phyloP scores from a whole-genome alignment of 768 basidiomycete genomes.

The Leccinum longicurvipes region DNA sequence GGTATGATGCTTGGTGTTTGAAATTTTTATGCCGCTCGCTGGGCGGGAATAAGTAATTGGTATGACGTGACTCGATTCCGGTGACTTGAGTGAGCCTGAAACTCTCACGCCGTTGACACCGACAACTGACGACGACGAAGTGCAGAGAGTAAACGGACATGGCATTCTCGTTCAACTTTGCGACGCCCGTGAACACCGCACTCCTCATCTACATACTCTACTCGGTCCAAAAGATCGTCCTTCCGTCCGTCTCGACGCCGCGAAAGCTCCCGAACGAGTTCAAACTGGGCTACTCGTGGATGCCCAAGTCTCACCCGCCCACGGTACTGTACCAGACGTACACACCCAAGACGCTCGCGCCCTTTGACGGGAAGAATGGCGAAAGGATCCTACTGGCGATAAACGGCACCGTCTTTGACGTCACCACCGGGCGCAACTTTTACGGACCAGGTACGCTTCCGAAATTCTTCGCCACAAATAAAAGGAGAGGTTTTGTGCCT shows the following conservation, averaged over 20 bases:
- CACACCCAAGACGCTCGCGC: conserved; percentile 71
- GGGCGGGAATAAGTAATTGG: too few species aligned
- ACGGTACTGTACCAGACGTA: conserved; percentile 75
- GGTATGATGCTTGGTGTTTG: too few species aligned
- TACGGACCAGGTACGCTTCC: conserved; percentile 82
- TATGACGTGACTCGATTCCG: too few species aligned
- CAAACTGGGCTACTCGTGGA: conserved; percentile 87
- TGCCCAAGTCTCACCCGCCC: conserved; percentile 79
- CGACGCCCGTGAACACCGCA: conserved; percentile 78
- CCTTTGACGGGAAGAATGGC: conserved; percentile 61
- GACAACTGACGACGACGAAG: too few species aligned
- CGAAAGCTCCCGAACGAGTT: conserved; percentile 61
- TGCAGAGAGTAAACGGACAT: too few species aligned
- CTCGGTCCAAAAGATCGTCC: conserved; percentile 67
- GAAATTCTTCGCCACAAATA: neutral
- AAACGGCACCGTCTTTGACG: conserved; percentile 87
- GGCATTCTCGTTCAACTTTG: conserved; percentile 45
- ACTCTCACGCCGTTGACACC: too few species aligned
- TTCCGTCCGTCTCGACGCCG: conserved; percentile 58
- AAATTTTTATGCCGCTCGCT: too few species aligned
- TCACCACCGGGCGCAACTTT: conserved; percentile 83
- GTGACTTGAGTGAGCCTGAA: too few species aligned
- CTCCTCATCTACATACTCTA: conserved; percentile 78
- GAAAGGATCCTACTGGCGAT: conserved; percentile 85
- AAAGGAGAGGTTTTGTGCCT: too few species aligned